phyloP scores from a whole-genome alignment of 495 filamentous ascomycete species.

The Bryoglossum gracile region DNA sequence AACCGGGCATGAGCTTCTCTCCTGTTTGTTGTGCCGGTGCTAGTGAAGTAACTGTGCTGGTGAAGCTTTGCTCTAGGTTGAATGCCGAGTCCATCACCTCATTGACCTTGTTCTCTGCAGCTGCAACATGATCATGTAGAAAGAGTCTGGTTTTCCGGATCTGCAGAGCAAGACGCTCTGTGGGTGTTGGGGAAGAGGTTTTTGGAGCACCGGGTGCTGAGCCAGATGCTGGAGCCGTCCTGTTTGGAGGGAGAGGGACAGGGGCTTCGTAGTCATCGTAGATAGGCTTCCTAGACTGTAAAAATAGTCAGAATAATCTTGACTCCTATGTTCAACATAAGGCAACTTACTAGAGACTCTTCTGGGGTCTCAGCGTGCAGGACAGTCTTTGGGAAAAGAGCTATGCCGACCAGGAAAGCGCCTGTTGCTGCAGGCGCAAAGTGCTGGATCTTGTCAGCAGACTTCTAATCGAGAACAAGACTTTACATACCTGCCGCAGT shows the following conservation, averaged over 20 bases:
- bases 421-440: slow-evolving; percentile 49
- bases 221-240: slow-evolving; percentile 9
- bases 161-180: slow-evolving; percentile 81
- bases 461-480: background rate
- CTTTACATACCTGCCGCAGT: slow-evolving; percentile 36
- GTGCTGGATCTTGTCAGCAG: slow-evolving; percentile 36
- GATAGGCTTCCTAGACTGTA: slow-evolving; percentile 54
- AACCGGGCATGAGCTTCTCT: slow-evolving; percentile 78
- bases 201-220: slow-evolving; percentile 5
- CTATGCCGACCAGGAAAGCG: slow-evolving; percentile 44
- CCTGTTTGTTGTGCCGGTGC: slow-evolving; percentile 74
- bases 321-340: too few species aligned
- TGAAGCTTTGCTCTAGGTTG: slow-evolving; percentile 73
- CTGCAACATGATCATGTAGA: slow-evolving; percentile 63
- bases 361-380: slow-evolving; percentile 46
- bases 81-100: slow-evolving; percentile 64
- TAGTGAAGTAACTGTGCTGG: slow-evolving; percentile 75
- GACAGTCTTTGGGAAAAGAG: slow-evolving; percentile 46
- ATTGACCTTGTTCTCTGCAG: slow-evolving; percentile 74
- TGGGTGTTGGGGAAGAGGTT: slow-evolving; percentile 59
- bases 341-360: slow-evolving; percentile 12
- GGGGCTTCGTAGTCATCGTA: slow-evolving; percentile 51
- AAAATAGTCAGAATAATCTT: slow-evolving; percentile 3
- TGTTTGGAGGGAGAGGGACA: slow-evolving; percentile 29
- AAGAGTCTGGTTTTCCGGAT: slow-evolving; percentile 74